Evolutionary conservation across 2,329 filamentous ascomycete species (phyloP), one percentile per base, ranked within the genome.

Genomic region (Ustilaginoidea virens): DNA sequence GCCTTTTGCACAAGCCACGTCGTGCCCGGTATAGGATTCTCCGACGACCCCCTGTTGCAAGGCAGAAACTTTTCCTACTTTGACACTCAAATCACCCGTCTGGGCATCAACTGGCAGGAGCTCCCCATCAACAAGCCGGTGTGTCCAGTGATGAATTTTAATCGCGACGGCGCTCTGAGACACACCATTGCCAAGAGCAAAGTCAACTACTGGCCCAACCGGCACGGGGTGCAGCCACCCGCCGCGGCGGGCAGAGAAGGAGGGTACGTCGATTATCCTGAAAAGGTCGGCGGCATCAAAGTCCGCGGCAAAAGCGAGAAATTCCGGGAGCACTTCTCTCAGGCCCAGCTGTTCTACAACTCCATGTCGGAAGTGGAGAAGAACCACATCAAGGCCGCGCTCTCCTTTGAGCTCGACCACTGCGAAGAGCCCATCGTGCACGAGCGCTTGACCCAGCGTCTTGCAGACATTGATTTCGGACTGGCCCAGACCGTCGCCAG

Each of bases 281-380:
- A 70, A 34, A 76, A 74, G 48, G 53, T 80, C 1, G 59, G 58
- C 4, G 80, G 80, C 3, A 72, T 80, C 46, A 87, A 90, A 57
- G 57, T 64, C 12, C 71, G 81, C 8, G 58, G 74, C 5, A 61
- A 69, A 44, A 79, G 72, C 37, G 63, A 63, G 39, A 87, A 87
- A 55, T 87, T 87, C 61, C 66, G 63, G 37, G 80, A 90, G 36
- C 79, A 87, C 47, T 70, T 69, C 52, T 74, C 67, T 28, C 81
- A 90, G 48, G 80, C 81, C 0, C 79, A 86, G 46, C 59, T 87
- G 2, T 90, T 90, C 58, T 87, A 74, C 58, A 87, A 87, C 58
- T 85, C 77, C 11, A 52, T 87, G 39, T 69, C 70, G 0, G 53
- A 63, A 0, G 57, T 70, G 4, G 81, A 87, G 51, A 73, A 79